Percentiles rank a stretch among this genome's conserved stretches.
Evolutionary conservation across 2,329 filamentous ascomycete species (phyloP).

Genomic region (Penicillium sp.): DNA sequence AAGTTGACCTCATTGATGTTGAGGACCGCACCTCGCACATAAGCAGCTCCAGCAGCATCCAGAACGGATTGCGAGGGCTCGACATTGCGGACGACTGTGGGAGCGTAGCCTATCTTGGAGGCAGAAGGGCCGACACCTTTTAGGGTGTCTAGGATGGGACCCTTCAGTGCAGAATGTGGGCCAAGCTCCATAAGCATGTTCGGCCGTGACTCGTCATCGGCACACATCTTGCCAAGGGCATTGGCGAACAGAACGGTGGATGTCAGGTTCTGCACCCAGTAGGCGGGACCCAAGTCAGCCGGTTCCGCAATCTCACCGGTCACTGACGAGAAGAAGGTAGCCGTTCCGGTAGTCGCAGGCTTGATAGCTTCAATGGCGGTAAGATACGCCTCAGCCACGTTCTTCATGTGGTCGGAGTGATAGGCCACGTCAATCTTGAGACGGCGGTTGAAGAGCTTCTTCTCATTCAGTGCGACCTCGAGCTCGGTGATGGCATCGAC

Average conservation of each 20-base stretch:
- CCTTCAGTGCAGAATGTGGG: conserved; percentile 35
- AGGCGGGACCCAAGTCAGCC: conserved; percentile 21
- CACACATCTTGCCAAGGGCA: conserved; percentile 18
- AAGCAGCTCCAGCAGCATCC: conserved; percentile 20
- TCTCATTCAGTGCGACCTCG: conserved; percentile 11
- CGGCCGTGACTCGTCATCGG: conserved; percentile 14
- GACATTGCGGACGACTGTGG: conserved; percentile 23
- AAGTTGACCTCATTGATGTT: conserved; percentile 20
- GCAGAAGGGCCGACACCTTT: conserved; percentile 20
- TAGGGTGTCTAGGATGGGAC: conserved; percentile 26
- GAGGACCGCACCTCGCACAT: conserved; percentile 14
- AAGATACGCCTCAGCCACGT: conserved; percentile 18
- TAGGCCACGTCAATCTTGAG: conserved; percentile 31
- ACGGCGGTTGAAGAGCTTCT: conserved; percentile 24
- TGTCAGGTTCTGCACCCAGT: conserved; percentile 27
- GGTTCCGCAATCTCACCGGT: conserved; percentile 13
- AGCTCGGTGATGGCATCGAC: conserved; percentile 17
- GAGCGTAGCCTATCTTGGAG: conserved; percentile 18
- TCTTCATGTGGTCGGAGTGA: conserved; percentile 23
- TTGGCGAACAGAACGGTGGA: conserved; percentile 23
- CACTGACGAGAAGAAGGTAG: conserved; percentile 22
- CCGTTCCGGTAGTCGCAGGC: conserved; percentile 9
- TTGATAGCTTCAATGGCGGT: conserved; percentile 16
- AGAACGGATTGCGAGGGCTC: conserved; percentile 22
- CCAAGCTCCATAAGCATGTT: conserved; percentile 31